Evolutionary conservation across 768 basidiomycete genomes (phyloP).

Genomic region (Termitomyces sp.): DNA sequence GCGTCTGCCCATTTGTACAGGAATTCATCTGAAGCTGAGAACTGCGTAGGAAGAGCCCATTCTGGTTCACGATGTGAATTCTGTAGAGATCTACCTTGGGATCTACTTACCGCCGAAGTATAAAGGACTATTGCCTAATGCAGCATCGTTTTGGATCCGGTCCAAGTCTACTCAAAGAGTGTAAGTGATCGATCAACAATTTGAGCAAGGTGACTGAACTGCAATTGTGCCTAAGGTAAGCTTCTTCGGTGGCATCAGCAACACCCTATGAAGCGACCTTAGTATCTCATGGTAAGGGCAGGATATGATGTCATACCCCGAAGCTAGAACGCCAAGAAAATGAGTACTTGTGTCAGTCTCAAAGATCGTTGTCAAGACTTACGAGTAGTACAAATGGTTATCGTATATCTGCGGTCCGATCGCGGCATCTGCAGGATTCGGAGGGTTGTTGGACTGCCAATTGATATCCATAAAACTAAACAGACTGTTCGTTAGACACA

Average conservation of each 20-base stretch:
- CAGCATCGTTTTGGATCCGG: conserved; percentile 35
- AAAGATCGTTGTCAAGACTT: conserved; percentile 17
- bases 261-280: conserved; percentile 48
- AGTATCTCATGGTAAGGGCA: neutral
- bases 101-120: conserved; percentile 31
- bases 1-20: conserved; percentile 68
- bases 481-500: neutral
- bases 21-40: conserved; percentile 56
- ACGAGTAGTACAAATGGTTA: conserved; percentile 77
- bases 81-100: neutral
- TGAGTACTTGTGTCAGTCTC: neutral
- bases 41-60: conserved; percentile 58
- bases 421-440: conserved; percentile 67
- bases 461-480: conserved; percentile 75
- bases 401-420: conserved; percentile 73
- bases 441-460: conserved; percentile 67
- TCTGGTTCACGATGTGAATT: conserved; percentile 17
- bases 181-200: neutral
- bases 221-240: conserved; percentile 66
- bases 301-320: conserved; percentile 36
- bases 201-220: conserved; percentile 37
- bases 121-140: conserved; percentile 31
- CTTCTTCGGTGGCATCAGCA: conserved; percentile 54
- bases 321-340: conserved; percentile 33
- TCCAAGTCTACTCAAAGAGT: conserved; percentile 42